Percentiles rank a stretch among this genome's conserved stretches.
Conservation (phyloP, 2,329 filamentous ascomycete genomes). For the Colletotrichum melonis region DNA sequence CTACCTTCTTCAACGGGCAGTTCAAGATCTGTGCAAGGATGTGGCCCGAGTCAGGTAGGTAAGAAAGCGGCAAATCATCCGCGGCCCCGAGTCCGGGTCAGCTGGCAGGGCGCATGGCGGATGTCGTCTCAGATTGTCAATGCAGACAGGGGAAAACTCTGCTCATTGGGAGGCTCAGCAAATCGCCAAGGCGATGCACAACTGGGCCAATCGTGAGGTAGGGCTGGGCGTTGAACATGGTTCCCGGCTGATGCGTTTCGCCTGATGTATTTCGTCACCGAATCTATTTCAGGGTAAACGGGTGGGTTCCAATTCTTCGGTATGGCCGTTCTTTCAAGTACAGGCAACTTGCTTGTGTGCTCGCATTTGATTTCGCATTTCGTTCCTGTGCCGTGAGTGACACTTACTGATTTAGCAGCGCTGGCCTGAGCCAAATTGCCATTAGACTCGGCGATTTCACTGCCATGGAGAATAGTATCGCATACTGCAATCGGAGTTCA, state of each 20-base stretch:
- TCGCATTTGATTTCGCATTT: neutral
- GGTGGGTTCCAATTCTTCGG: constrained; percentile 18
- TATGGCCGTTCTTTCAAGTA: constrained; percentile 11
- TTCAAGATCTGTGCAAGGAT: constrained; percentile 20
- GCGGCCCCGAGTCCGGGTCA: constrained; percentile 1
- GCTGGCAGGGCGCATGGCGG: constrained; percentile 19
- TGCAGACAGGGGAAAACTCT: constrained; percentile 17
- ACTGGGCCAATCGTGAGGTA: constrained; percentile 10
- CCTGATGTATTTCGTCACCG: constrained; percentile 20
- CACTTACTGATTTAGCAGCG: neutral
- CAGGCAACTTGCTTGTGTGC: constrained; percentile 4
- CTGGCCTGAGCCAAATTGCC: neutral
- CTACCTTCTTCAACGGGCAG: neutral
- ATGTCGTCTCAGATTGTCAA: constrained; percentile 24
- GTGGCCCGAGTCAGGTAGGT: constrained; percentile 14
- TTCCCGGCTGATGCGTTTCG: constrained; percentile 2
- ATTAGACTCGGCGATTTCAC: neutral
- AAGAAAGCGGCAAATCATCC: constrained; percentile 16
- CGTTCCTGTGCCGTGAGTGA: neutral
- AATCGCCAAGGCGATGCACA: constrained; percentile 14
- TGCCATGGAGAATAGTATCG: no score
- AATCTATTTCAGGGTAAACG: constrained; percentile 9
- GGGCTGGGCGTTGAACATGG: neutral
- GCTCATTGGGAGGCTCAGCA: neutral
- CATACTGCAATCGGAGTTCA: no score